phyloP scores from a whole-genome alignment of 352 stramenopile genomes.

The Phytophthora palmivora region DNA sequence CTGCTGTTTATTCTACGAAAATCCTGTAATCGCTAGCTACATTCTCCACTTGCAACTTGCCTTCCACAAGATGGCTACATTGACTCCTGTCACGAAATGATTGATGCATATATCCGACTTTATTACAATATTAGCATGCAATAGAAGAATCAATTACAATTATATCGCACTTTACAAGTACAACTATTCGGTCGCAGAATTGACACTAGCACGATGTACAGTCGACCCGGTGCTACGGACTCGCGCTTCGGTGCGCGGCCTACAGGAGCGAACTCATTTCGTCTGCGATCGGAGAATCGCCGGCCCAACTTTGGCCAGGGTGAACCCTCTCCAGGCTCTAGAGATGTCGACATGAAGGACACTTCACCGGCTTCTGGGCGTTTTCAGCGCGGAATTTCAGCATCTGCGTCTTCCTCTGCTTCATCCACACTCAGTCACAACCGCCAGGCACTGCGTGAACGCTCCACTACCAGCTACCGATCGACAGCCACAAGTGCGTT shows the following conservation, averaged over 20 bases:
- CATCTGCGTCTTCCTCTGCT: conserved; percentile 5
- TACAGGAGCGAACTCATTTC: conserved; percentile 31
- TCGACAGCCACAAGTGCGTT: conserved; percentile 34
- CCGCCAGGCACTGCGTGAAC: conserved; percentile 28
- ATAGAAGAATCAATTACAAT: too few relatives aligned
- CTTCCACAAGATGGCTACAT: conserved; percentile 41
- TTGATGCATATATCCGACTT: not conserved
- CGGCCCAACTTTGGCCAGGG: conserved; percentile 35
- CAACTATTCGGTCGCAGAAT: conserved; percentile 2
- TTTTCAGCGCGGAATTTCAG: conserved; percentile 15
- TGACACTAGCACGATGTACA: conserved; percentile 31
- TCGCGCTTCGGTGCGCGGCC: conserved; percentile 25
- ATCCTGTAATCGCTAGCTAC: conserved; percentile 32
- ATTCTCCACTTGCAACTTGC: conserved; percentile 55
- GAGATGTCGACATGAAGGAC: conserved; percentile 51
- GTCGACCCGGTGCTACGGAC: conserved; percentile 9
- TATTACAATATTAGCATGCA: too few relatives aligned
- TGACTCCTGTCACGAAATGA: conserved; percentile 13
- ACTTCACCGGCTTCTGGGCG: conserved; percentile 21
- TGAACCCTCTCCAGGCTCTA: conserved; percentile 7
- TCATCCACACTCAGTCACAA: conserved; percentile 13
- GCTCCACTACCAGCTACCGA: conserved; percentile 13
- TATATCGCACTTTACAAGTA: not conserved
- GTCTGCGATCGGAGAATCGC: conserved; percentile 40
- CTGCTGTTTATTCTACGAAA: conserved; percentile 60